Percentiles rank a stretch among this genome's conserved stretches.
Conservation (phyloP, 2,329 filamentous ascomycete genomes). For the Fusarium miscanthi region DNA sequence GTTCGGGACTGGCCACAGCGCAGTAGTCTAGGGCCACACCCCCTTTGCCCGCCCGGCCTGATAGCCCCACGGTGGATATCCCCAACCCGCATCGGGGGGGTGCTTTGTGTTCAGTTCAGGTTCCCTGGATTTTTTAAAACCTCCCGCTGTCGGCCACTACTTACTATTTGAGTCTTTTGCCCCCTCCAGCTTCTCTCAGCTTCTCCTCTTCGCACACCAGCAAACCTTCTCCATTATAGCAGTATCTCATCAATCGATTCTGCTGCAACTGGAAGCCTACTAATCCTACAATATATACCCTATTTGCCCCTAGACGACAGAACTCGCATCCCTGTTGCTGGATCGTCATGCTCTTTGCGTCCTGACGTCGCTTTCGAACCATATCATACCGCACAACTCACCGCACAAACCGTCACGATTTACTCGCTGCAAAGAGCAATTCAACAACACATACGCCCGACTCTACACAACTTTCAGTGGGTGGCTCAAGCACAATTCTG, state of each 20-base stretch:
- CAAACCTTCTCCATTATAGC: neutral
- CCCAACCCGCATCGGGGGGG: constrained; percentile 39
- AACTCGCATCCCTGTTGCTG: constrained; percentile 11
- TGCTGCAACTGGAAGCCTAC: neutral
- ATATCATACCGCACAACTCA: neutral
- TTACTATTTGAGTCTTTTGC: constrained; percentile 38
- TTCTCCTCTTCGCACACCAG: constrained; percentile 9
- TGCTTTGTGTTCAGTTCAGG: constrained; percentile 10
- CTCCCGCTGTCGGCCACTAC: constrained; percentile 40
- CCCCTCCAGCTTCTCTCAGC: constrained; percentile 29
- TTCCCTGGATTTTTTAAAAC: constrained; percentile 42
- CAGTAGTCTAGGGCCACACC: constrained; percentile 23
- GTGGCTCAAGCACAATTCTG: constrained; percentile 27
- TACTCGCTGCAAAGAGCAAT: constrained; percentile 34
- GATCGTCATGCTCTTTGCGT: constrained; percentile 41
- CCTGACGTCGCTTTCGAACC: constrained; percentile 37
- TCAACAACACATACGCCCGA: constrained; percentile 25
- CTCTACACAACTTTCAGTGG: constrained; percentile 10
- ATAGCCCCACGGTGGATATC: constrained; percentile 28
- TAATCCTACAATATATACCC: neutral
- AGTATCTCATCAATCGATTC: constrained; percentile 43
- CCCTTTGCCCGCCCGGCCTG: constrained; percentile 9
- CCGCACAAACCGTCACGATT: constrained; percentile 24
- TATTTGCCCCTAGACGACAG: neutral
- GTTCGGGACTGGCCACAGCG: neutral